Evolutionary conservation across 2,329 filamentous ascomycete species (phyloP), one percentile per base, ranked within the genome.

Genomic region (Nemania sp.): DNA sequence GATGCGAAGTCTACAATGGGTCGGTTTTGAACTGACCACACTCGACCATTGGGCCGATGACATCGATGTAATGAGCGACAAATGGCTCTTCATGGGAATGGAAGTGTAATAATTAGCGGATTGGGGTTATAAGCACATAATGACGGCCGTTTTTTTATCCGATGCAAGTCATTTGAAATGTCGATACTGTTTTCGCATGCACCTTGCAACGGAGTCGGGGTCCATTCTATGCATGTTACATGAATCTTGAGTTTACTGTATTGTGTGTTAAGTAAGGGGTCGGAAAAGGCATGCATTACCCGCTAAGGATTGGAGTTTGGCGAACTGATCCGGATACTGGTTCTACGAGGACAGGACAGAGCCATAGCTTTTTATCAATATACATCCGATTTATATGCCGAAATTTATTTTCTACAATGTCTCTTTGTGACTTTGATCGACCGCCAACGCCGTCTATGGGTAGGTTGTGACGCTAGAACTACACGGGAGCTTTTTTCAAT

Each of bases 11-110:
- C 81, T 97, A 46, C 89, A 91, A 70, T 97, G 92, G 92, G 92
- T 95, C 61, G 92, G 92, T 50, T 96, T 96, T 68, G 89, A 90
- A 68, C 81, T 93, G 62, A 86, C 84, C 44, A 93, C 89, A 20
- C 79, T 97, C 37, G 86, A 91, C 63, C 81, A 84, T 63, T 96
- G 91, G 87, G 81, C 83, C 14, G 75, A 78, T 40, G 77, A 79
- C 33, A 70, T 80, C 49, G 83, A 89, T 59, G 80, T 86, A 48
- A 84, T 88, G 45, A 96, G 91, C 74, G 76, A 85, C 47, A 80
- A 80, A 66, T 97, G 92, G 92, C 72, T 96, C 54, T 91, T 95
- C 70, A 84, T 96, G 79, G 86, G 86, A 59, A 94, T 96, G 85
- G 91, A 96, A 70, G 77, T 93, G 54, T 96, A 62, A 59, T 17